phyloP scores from a whole-genome alignment of 441 rosid species.

The Melastoma candidum region DNA sequence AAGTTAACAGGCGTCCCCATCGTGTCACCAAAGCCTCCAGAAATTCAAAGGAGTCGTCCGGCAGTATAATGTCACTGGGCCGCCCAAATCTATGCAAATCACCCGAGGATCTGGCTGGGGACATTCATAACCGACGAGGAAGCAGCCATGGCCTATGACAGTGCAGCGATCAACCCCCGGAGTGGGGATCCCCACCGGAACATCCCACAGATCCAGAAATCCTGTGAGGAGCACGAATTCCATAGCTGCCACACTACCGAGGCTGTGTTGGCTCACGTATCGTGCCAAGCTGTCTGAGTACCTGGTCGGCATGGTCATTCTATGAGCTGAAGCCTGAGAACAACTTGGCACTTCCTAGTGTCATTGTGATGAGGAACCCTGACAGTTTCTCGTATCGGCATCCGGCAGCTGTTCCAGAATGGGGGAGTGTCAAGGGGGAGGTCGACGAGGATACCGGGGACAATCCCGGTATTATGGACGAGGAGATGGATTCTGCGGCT shows the following conservation, averaged over 20 bases:
- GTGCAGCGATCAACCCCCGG: constrained; percentile 48
- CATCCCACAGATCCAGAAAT: constrained; percentile 21
- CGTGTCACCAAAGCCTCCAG: background rate
- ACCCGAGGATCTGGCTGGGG: constrained; percentile 56
- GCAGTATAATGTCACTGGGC: constrained; percentile 57
- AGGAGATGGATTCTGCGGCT: constrained; percentile 1
- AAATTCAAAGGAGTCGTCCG: constrained; percentile 52
- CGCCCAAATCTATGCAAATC: constrained; percentile 47
- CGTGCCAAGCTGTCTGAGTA: constrained; percentile 30
- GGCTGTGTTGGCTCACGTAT: constrained; percentile 28
- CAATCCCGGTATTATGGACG: background rate
- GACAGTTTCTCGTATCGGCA: constrained; percentile 12
- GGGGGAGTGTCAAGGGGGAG: constrained; percentile 13
- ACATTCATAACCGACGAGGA: constrained; percentile 46
- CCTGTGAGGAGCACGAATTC: constrained; percentile 30
- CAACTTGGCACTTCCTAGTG: background rate
- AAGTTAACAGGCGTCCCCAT: constrained; percentile 16
- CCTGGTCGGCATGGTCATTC: constrained; percentile 3
- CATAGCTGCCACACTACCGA: constrained; percentile 31
- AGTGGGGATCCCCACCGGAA: constrained; percentile 31
- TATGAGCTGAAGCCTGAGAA: constrained; percentile 11
- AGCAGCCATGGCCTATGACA: constrained; percentile 66
- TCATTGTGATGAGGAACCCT: constrained; percentile 7
- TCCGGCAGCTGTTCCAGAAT: constrained; percentile 49
- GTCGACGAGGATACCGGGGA: constrained; percentile 17